Evolutionary conservation across 2,329 filamentous ascomycete genomes (phyloP).

Genomic region (Colletotrichum filicis): DNA sequence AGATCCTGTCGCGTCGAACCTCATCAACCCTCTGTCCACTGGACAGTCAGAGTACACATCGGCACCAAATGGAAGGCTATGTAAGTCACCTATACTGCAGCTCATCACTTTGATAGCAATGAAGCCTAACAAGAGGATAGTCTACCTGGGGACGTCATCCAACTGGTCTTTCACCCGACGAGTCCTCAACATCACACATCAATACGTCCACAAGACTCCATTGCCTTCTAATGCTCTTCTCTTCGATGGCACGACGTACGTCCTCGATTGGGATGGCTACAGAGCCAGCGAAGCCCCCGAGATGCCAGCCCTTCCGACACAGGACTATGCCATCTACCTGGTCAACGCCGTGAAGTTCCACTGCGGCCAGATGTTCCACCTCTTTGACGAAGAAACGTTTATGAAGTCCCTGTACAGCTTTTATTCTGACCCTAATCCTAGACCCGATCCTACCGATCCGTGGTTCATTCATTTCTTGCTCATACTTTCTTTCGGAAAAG

Average conservation of each 20-base stretch:
- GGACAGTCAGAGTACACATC: constrained; percentile 54
- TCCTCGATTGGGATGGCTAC: constrained; percentile 60
- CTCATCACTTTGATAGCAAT: constrained; percentile 1
- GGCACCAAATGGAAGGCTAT: constrained; percentile 52
- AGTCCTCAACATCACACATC: constrained; percentile 59
- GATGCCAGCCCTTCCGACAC: constrained; percentile 42
- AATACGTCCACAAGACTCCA: constrained; percentile 54
- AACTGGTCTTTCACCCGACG: constrained; percentile 66
- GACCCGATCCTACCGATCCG: constrained; percentile 41
- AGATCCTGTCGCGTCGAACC: constrained; percentile 43
- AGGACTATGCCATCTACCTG: constrained; percentile 62
- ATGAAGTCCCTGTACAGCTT: constrained; percentile 48
- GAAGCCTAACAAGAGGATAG: constrained; percentile 40
- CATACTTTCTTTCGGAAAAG: constrained; percentile 66
- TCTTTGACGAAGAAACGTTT: constrained; percentile 65
- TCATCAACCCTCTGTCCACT: constrained; percentile 55
- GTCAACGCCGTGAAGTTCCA: constrained; percentile 68
- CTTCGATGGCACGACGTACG: constrained; percentile 63
- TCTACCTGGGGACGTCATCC: constrained; percentile 65
- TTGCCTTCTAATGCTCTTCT: constrained; percentile 55
- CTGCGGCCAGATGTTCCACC: constrained; percentile 62
- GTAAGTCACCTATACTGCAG: constrained; percentile 43
- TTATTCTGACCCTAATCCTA: constrained; percentile 39
- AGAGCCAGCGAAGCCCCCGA: constrained; percentile 15
- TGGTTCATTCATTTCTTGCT: constrained; percentile 66